Evolutionary conservation across 441 rosid species (phyloP).

Genomic region (Gossypium davidsonii): DNA sequence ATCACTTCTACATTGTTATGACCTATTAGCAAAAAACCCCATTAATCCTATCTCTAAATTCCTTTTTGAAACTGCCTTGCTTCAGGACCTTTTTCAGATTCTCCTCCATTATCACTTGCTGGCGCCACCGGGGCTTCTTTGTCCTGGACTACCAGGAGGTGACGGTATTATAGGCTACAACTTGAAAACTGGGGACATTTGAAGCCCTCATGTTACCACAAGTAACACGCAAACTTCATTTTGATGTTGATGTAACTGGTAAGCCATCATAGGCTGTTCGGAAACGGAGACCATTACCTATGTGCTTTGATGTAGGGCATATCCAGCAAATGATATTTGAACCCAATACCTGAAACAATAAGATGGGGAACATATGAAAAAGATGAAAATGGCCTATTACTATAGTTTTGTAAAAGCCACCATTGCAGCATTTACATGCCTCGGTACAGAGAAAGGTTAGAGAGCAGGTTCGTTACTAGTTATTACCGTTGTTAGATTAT

Average conservation of each 20-base stretch:
- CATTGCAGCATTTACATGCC: too few species aligned
- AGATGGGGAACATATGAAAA: background rate
- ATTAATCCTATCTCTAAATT: background rate
- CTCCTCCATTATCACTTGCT: background rate
- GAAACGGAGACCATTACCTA: slow-evolving; percentile 65
- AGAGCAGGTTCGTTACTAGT: too few species aligned
- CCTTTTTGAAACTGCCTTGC: too few species aligned
- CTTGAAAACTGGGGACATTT: background rate
- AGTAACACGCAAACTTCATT: slow-evolving; percentile 8
- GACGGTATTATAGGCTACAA: background rate
- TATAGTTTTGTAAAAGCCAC: too few species aligned
- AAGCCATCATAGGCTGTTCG: slow-evolving; percentile 49
- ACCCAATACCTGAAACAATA: slow-evolving; percentile 61
- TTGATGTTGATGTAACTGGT: slow-evolving; percentile 23
- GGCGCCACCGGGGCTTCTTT: too few species aligned
- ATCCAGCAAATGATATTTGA: slow-evolving; percentile 67
- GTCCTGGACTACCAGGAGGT: too few species aligned
- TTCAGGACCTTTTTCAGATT: background rate
- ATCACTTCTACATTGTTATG: slow-evolving; percentile 7
- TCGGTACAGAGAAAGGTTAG: too few species aligned
- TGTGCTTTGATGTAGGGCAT: slow-evolving; percentile 56
- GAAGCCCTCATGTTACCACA: background rate
- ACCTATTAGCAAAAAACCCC: slow-evolving; percentile 7
- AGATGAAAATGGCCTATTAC: too few species aligned
- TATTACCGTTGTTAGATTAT: too few species aligned